Percentiles rank a stretch among this genome's conserved stretches.
These are phyloP conservation scores for Arachis hypogaea DNA, from an alignment of 306 rosid species.

Conservation along the genomic window DNA sequence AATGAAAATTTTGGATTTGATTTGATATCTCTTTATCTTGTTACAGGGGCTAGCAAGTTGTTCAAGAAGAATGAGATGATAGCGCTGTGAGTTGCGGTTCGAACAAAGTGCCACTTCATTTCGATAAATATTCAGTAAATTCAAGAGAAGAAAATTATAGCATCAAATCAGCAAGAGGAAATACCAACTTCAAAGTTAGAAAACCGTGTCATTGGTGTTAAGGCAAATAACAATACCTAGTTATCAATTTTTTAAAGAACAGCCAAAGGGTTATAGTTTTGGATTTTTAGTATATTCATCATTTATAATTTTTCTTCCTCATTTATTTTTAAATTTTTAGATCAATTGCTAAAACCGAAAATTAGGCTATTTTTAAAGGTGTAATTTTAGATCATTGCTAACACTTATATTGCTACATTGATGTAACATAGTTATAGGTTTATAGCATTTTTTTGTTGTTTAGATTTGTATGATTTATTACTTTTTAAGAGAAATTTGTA, in stretches of 20 bases:
- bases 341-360: not conserved
- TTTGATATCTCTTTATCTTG: too few species aligned
- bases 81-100: constrained; percentile 97
- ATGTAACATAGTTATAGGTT: too few species aligned
- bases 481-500: too few species aligned
- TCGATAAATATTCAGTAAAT: constrained; percentile 51
- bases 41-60: constrained; percentile 3
- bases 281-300: not conserved
- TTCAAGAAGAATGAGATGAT: constrained; percentile 96
- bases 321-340: not conserved
- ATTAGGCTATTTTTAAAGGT: not conserved
- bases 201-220: constrained; percentile 40
- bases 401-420: too few species aligned
- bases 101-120: constrained; percentile 70
- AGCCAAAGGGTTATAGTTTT: constrained; percentile 46
- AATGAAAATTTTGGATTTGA: too few species aligned
- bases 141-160: constrained; percentile 42
- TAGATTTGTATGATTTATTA: too few species aligned
- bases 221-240: constrained; percentile 64
- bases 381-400: too few species aligned
- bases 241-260: constrained; percentile 51
- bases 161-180: constrained; percentile 8
- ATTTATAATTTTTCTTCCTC: constrained; percentile 3
- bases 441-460: too few species aligned
- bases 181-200: constrained; percentile 50